Base-by-base conservation (phyloP, 495 filamentous ascomycete genomes). In the Penicillium dipodomyicola region DNA sequence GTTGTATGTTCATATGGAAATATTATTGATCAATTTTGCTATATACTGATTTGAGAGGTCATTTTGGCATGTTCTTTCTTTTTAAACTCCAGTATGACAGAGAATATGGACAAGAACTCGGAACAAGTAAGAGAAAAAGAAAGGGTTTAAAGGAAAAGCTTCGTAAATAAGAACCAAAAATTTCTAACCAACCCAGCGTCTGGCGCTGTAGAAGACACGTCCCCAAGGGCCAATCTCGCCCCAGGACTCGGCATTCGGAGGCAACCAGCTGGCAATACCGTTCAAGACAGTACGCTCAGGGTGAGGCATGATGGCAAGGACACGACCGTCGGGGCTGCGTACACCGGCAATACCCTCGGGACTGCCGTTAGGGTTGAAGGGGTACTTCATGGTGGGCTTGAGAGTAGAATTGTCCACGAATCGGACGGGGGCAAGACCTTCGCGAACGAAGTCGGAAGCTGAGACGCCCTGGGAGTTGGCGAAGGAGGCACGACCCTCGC, bases 221-320 rank as follows among this genome's bases (percentile, higher is more conserved):
- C 75, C 81, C 93, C 93, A 97, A 30, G 94, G 93, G 6, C 91
- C 92, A 72, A 88, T 88, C 60, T 95, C 88, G 30, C 90, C 90
- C 86, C 89, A 91, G 60, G 89, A 79, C 61, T 84, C 83, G 20
- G 84, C 73, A 65, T 82, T 77, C 29, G 77, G 69, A 11, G 90
- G 88, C 47, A 88, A 67, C 64, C 85, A 97, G 67, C 89, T 92
- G 32, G 80, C 87, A 60, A 92, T 86, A 59, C 91, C 89, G 57
- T 80, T 85, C 76, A 96, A 72, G 32, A 96, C 82, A n/a, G 92
- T 96, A 6, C 93, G 82, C 75, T 97, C 93, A 9, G 92, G 92
- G 74, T 97, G 93, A 63, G 94, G 94, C 93, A 97, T 97, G 77
- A 97, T 84, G 10, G 91, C 92, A 63, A 97, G 64, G 1, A 96